phyloP scores from a whole-genome alignment of 805 yeast species.

The Myxozyma neglecta region DNA sequence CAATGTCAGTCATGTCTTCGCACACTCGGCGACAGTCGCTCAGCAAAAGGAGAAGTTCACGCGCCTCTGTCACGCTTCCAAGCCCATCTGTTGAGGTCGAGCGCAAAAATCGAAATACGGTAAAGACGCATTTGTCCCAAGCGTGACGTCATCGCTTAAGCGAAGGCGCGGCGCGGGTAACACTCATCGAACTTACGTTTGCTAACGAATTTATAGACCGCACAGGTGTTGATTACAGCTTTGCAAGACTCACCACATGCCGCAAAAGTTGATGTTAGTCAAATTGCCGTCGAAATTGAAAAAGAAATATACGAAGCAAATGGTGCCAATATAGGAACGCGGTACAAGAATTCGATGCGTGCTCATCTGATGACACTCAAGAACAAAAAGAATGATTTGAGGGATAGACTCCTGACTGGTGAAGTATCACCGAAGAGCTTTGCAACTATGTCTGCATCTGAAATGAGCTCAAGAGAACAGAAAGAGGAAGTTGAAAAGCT shows the following conservation, averaged over 20 bases:
- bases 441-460: slow-evolving; percentile 37
- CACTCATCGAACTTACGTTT: background rate
- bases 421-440: slow-evolving; percentile 36
- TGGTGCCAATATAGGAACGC: slow-evolving; percentile 20
- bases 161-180: background rate
- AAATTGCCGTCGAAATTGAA: slow-evolving; percentile 10
- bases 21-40: slow-evolving; percentile 4
- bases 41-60: slow-evolving; percentile 16
- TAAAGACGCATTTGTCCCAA: background rate
- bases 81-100: slow-evolving; percentile 1
- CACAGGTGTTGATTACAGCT: background rate
- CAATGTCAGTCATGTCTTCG: slow-evolving; percentile 6
- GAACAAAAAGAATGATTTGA: slow-evolving; percentile 34
- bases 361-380: slow-evolving; percentile 37
- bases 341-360: slow-evolving; percentile 33
- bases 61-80: background rate
- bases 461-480: slow-evolving; percentile 37
- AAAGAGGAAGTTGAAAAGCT: slow-evolving; percentile 35
- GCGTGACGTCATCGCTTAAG: background rate
- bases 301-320: slow-evolving; percentile 10
- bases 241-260: slow-evolving; percentile 1
- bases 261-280: background rate
- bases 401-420: slow-evolving; percentile 34
- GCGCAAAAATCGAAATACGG: slow-evolving; percentile 13
- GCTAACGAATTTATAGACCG: background rate